phyloP scores from a whole-genome alignment of 2,329 filamentous ascomycete species.

The Sphaerulina vaccinii region DNA sequence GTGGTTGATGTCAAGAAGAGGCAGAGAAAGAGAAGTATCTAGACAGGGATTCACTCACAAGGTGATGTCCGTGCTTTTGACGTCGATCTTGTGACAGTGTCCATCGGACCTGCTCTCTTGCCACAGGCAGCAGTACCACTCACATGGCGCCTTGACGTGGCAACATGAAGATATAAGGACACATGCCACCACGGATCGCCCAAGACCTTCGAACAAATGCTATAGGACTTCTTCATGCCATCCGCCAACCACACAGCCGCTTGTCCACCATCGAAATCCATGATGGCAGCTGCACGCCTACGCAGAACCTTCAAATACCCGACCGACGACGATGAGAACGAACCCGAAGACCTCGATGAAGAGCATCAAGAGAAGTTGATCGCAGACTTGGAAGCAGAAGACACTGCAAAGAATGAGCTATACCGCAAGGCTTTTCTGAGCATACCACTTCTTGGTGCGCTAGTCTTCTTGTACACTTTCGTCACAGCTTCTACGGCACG shows the following conservation, averaged over 20 bases:
- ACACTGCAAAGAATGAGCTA: constrained; percentile 41
- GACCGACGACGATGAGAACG: constrained; percentile 55
- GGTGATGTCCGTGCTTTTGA: too few species aligned
- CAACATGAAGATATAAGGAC: too few species aligned
- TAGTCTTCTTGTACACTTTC: constrained; percentile 57
- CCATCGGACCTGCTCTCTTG: too few species aligned
- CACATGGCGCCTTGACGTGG: too few species aligned
- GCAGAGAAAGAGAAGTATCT: background rate
- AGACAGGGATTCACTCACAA: background rate
- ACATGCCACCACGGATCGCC: too few species aligned
- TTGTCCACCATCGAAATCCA: background rate
- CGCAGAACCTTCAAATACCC: constrained; percentile 78
- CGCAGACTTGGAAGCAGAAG: constrained; percentile 52
- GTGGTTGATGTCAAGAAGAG: background rate
- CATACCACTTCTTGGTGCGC: constrained; percentile 57
- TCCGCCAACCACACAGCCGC: constrained; percentile 4
- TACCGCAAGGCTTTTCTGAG: constrained; percentile 53
- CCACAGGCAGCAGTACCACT: too few species aligned
- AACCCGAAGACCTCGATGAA: constrained; percentile 67
- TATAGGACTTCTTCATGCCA: too few species aligned
- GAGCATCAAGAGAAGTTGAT: constrained; percentile 69
- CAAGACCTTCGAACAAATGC: too few species aligned
- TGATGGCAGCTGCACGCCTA: constrained; percentile 41
- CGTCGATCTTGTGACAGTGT: too few species aligned
- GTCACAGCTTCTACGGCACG: constrained; percentile 39